Evolutionary conservation across 1,284 basidiomycete genomes (phyloP), one percentile per base, ranked within the genome.

Genomic region (Vanrija sp.): DNA sequence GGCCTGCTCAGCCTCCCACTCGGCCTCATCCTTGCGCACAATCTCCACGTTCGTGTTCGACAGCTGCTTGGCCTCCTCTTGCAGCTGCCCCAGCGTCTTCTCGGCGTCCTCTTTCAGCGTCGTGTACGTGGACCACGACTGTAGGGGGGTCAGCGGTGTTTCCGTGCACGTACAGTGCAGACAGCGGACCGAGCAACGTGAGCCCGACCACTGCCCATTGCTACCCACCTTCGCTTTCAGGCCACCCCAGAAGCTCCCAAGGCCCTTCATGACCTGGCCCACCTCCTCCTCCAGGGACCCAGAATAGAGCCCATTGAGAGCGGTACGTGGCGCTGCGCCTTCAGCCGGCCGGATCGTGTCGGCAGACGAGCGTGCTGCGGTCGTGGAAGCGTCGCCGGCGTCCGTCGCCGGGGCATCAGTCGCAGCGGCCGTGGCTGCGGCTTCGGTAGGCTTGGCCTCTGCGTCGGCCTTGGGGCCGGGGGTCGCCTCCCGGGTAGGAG

Each of bases 231-330:
- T 89, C 73, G 87, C 88, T 78, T 85, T 84, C 68, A 93, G 87
- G 16, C 88, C 87, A 46, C 91, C 90, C 91, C 91, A 95, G 71
- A 91, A 86, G 34, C 63, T 64, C 19, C 65, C 86, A n/a, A 93
- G 78, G 65, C 88, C 85, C 19, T 87, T 88, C 49, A 93, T 83
- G 21, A 92, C 90, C 70, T 94, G 87, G 4, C 82, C 82, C 8
- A 95, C 89, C 74, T 94, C 91, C 64, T 91, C 86, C 68, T 93
- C 86, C 48, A 94, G 78, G 54, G 81, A 66, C 55, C 55, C 61
- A 9, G 58, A 43, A 34, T 69, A 66, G 14, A 74, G 46, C 9
- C 66, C 84, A 47, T 83, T 86, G 60, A 85, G 82, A 12, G 80
- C 72, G 16, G 64, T 65, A 23, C 61, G 40, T 51, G 67, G 61